Evolutionary conservation across 2,329 filamentous ascomycete genomes (phyloP).

Genomic region (Macrophomina tecta): DNA sequence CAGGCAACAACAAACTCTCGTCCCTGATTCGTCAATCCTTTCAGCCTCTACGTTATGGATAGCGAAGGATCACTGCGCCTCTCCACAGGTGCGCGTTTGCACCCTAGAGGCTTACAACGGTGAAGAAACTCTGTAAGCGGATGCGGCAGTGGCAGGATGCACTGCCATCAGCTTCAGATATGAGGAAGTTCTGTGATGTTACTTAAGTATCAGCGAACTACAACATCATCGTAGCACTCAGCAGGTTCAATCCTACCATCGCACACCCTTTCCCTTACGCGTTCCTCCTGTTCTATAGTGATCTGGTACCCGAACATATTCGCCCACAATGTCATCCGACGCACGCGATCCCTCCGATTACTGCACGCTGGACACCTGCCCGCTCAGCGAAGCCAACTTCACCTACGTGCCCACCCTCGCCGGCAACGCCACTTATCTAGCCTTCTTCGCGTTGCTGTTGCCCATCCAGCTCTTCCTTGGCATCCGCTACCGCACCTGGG

Average conservation of each 20-base stretch:
- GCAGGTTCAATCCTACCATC: neutral
- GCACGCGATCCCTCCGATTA: neutral
- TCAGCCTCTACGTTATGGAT: too few relatives aligned
- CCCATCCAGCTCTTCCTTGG: constrained; percentile 58
- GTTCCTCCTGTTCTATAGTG: neutral
- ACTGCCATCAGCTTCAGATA: neutral
- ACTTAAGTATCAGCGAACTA: neutral
- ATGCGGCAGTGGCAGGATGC: neutral
- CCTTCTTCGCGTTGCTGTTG: constrained; percentile 57
- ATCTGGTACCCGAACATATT: neutral
- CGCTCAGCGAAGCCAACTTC: constrained; percentile 56
- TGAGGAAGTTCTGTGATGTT: neutral
- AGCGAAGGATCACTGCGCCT: constrained; percentile 13
- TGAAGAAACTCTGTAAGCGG: neutral
- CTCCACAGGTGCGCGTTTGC: neutral
- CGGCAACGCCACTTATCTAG: constrained; percentile 60
- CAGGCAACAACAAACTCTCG: neutral
- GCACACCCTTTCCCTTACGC: neutral
- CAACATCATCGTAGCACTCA: too few relatives aligned
- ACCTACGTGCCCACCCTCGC: constrained; percentile 60
- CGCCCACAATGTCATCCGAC: neutral
- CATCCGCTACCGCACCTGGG: constrained; percentile 61
- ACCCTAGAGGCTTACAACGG: too few relatives aligned
- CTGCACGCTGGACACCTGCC: constrained; percentile 47
- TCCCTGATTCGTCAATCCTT: neutral